Conservation (phyloP, 306 rosid species). For the Hippophae tibetana region DNA sequence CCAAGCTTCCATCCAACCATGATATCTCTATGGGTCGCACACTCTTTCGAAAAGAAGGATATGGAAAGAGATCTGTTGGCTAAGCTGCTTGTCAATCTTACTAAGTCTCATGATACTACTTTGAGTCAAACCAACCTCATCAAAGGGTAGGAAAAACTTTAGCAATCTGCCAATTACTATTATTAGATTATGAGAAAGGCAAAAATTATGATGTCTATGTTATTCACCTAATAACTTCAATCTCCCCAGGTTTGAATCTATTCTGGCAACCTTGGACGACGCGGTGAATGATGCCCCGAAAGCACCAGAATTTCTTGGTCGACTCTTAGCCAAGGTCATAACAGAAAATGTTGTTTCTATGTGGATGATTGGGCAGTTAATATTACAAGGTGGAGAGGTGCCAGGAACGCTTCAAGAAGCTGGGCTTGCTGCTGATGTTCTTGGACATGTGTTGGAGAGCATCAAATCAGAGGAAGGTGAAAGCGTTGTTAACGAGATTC, state of each 20-base stretch:
- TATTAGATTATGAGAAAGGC: background rate
- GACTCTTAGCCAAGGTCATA: conserved; percentile 41
- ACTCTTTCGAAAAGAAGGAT: conserved; percentile 83
- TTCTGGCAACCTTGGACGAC: conserved; percentile 63
- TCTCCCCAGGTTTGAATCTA: conserved; percentile 53
- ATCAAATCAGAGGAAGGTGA: conserved; percentile 64
- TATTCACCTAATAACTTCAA: background rate
- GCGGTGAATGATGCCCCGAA: conserved; percentile 77
- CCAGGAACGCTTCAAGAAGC: conserved; percentile 46
- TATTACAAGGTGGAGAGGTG: conserved; percentile 65
- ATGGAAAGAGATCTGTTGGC: conserved; percentile 63
- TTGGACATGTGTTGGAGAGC: conserved; percentile 55
- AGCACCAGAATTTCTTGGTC: conserved; percentile 77
- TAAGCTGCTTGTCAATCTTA: conserved; percentile 51
- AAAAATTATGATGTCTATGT: background rate
- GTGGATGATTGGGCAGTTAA: conserved; percentile 48
- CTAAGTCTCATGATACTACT: conserved; percentile 38
- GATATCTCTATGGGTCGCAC: conserved; percentile 71
- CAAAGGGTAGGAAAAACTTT: conserved; percentile 47
- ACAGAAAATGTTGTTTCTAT: conserved; percentile 45
- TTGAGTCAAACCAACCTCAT: conserved; percentile 54
- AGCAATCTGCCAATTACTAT: background rate
- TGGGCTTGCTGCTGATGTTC: conserved; percentile 77
- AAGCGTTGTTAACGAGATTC: conserved; percentile 30
- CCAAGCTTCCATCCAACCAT: conserved; percentile 79